Conservation (phyloP, 164 flowering plant genomes). For the Chimonanthus salicifolius region DNA sequence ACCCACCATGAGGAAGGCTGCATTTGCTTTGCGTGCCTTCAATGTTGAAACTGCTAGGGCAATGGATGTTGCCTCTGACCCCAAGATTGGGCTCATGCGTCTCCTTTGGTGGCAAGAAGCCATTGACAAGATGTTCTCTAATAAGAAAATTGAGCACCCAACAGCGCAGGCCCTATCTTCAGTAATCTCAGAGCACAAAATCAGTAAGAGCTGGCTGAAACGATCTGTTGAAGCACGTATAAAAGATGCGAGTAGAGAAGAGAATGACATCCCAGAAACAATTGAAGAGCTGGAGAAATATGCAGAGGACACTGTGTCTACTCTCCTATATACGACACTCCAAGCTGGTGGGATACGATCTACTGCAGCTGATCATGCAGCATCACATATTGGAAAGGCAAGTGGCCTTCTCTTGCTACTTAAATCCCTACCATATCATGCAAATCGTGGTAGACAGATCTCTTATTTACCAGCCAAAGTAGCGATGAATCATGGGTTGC, state of each 20-base stretch:
- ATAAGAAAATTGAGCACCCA: conserved; percentile 78
- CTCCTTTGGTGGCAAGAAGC: conserved; percentile 99
- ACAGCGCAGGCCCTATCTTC: conserved; percentile 76
- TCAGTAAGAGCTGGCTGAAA: conserved; percentile 83
- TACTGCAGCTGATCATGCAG: conserved; percentile 94
- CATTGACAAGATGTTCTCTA: conserved; percentile 74
- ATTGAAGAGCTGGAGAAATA: conserved; percentile 76
- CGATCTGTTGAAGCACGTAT: conserved; percentile 93
- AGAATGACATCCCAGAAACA: conserved; percentile 46
- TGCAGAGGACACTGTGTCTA: conserved; percentile 86
- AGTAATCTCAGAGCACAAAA: conserved; percentile 50
- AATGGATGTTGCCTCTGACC: conserved; percentile 95
- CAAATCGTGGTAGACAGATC: conserved; percentile 48
- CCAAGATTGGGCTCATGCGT: conserved; percentile 91
- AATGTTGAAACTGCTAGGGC: conserved; percentile 92
- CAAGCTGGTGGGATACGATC: conserved; percentile 89
- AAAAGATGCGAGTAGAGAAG: conserved; percentile 76
- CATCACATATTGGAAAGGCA: conserved; percentile 96
- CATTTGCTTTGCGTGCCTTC: conserved; percentile 90
- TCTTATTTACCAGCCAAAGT: conserved; percentile 66
- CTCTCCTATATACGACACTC: conserved; percentile 74
- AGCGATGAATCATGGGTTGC: conserved; percentile 76
- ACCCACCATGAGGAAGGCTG: conserved; percentile 71
- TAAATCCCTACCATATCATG: conserved; percentile 83
- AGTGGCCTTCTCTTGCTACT: conserved; percentile 87